phyloP scores from a whole-genome alignment of 2,329 filamentous ascomycete species.

The Diplodia seriata region DNA sequence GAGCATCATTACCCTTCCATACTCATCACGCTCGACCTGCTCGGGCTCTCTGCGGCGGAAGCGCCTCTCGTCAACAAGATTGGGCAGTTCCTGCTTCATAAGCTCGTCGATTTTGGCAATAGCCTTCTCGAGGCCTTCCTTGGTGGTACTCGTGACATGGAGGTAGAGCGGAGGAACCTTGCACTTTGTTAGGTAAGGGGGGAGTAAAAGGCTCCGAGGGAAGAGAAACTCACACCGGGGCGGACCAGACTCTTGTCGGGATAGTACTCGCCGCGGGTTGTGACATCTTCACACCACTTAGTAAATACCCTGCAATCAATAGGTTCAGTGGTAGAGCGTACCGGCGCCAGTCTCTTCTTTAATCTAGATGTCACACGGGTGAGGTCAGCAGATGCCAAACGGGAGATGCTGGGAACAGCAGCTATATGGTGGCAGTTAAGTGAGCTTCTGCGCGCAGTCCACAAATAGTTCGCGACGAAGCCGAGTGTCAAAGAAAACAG shows the following conservation, averaged over 20 bases:
- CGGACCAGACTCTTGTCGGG: constrained; percentile 98
- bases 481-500: constrained; percentile 36
- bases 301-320: constrained; percentile 61
- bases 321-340: constrained; percentile 80
- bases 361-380: constrained; percentile 89
- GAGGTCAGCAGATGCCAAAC: constrained; percentile 95
- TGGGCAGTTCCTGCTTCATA: constrained; percentile 94
- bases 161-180: constrained; percentile 94
- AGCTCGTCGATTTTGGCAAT: constrained; percentile 89
- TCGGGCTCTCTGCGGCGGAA: constrained; percentile 85
- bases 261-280: constrained; percentile 93
- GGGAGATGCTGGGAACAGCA: constrained; percentile 58
- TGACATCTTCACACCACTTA: constrained; percentile 88
- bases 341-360: constrained; percentile 99
- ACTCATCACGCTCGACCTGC: constrained; percentile 85
- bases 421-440: constrained; percentile 50
- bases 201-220: no score
- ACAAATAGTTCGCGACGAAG: constrained; percentile 38
- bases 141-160: constrained; percentile 90
- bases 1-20: constrained; percentile 73
- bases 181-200: neutral
- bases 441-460: constrained; percentile 55
- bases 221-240: constrained; percentile 71
- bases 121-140: constrained; percentile 88
- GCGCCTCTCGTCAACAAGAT: constrained; percentile 90